Percentiles rank a stretch among this genome's conserved stretches.
These are phyloP conservation scores for Geranium rotundifolium DNA, from an alignment of 345 rosid species.

Conservation along the genomic window DNA sequence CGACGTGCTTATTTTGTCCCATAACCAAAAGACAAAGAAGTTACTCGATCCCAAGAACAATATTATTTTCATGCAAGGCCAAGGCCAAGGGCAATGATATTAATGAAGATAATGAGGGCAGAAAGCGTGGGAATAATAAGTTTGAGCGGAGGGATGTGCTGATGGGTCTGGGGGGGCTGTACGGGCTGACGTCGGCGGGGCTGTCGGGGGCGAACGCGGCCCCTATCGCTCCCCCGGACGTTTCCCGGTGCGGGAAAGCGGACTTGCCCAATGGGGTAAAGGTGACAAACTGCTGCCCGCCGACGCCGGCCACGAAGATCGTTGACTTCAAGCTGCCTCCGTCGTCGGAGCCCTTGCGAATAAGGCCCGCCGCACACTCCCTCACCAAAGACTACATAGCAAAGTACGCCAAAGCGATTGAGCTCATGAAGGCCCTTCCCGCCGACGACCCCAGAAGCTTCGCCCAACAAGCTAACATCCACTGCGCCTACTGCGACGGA, in stretches of 20 bases:
- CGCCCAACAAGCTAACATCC: constrained; percentile 43
- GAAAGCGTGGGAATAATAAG: constrained; percentile 12
- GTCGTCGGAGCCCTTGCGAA: constrained; percentile 12
- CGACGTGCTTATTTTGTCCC: constrained; percentile 4
- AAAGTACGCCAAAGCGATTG: constrained; percentile 35
- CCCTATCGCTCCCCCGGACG: constrained; percentile 30
- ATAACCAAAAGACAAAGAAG: constrained; percentile 4
- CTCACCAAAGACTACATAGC: constrained; percentile 22
- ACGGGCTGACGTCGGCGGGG: constrained; percentile 25
- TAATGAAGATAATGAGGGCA: constrained; percentile 1
- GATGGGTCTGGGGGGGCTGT: constrained; percentile 45
- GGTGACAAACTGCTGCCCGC: constrained; percentile 45
- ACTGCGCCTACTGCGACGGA: constrained; percentile 57
- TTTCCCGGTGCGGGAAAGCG: constrained; percentile 28
- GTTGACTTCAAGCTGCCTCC: constrained; percentile 30
- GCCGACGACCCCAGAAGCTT: constrained; percentile 48
- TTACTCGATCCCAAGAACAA: neutral
- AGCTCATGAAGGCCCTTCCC: constrained; percentile 51
- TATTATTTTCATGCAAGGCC: constrained; percentile 20
- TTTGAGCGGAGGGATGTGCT: constrained; percentile 42
- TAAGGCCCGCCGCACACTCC: constrained; percentile 39
- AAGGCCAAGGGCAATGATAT: too few species aligned
- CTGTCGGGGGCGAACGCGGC: constrained; percentile 18
- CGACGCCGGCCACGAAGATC: constrained; percentile 20
- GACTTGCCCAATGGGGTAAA: constrained; percentile 25